Evolutionary conservation across 306 rosid genomes (phyloP), one percentile per base, ranked within the genome.

Genomic region (Castanea sativa): DNA sequence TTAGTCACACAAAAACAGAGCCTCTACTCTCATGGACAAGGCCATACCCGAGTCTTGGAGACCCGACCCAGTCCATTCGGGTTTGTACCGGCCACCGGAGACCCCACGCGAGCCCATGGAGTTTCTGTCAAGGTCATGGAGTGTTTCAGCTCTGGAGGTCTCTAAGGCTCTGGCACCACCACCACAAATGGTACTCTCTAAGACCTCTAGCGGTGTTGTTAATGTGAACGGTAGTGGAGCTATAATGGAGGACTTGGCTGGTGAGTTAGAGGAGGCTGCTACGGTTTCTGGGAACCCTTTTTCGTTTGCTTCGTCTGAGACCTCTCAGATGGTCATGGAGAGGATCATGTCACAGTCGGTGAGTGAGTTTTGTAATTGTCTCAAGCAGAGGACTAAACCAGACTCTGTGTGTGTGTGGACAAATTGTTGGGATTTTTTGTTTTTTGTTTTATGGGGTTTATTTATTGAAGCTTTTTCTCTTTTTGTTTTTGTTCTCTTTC

Each of bases 281-380:
- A 19, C 82, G 2, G 85, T 92, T 23, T 89, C 93, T 1, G 91
- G 92, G 61, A 90, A 95, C 86, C 98, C 98, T 0, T 95, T 95
- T 64, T 92, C 97, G 0, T 92, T 91, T 49, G 96, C 98, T 19
- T 91, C 90, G 21, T 87, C 97, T 0, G 99, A 94, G 75, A 94
- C 97, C 5, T 92, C 99, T 0, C 97, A 85, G 80, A 89, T 92
- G 91, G 93, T 94, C 18, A 90, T 94, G 97, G 99, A 94, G 45
- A 90, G 99, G 6, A 94, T 94, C 35, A 86, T 94, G 92, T 92
- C 97, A 4, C 97, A 94, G 74, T 92, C 99, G 76, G 99, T 94
- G 79, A 84, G 93, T 78, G 33, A 15, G 5, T 12, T 4, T 49
- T 49, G 53, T 49, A 49, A 49, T 49, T 67, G 72, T 12, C 8